Evolutionary conservation across 108 stramenopile genomes (phyloP).

Genomic region (Skeletonema tropicum): DNA sequence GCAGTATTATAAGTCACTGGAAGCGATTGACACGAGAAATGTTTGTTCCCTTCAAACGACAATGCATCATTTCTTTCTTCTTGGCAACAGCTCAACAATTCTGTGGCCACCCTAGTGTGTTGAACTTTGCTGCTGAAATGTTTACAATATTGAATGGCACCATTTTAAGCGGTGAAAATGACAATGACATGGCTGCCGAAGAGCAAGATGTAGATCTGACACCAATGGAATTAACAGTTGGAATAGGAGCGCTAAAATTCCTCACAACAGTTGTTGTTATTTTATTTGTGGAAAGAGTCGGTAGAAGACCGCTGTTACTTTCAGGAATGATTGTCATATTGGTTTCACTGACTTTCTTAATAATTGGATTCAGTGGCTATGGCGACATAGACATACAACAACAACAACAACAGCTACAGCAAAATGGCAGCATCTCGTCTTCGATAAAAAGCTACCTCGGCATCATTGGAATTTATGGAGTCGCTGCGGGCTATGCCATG

Average conservation of each 20-base stretch:
- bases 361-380: slow-evolving; percentile 42
- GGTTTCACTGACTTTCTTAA: slow-evolving; percentile 51
- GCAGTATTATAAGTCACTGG: slow-evolving; percentile 2
- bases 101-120: slow-evolving; percentile 73
- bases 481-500: slow-evolving; percentile 72
- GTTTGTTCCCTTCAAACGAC: slow-evolving; percentile 46
- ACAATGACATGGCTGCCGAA: slow-evolving; percentile 1
- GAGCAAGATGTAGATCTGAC: slow-evolving; percentile 13
- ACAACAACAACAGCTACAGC: slow-evolving; percentile 12
- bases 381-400: slow-evolving; percentile 2
- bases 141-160: slow-evolving; percentile 35
- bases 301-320: slow-evolving; percentile 59
- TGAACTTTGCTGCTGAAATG: slow-evolving; percentile 73
- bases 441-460: slow-evolving; percentile 35
- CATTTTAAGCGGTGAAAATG: neutral
- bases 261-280: slow-evolving; percentile 67
- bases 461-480: slow-evolving; percentile 60
- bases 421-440: slow-evolving; percentile 6
- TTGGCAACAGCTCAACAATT: slow-evolving; percentile 71
- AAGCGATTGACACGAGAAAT: slow-evolving; percentile 16
- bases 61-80: slow-evolving; percentile 62
- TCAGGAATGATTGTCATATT: slow-evolving; percentile 54
- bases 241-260: slow-evolving; percentile 72
- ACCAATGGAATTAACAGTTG: slow-evolving; percentile 44
- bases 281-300: slow-evolving; percentile 59